phyloP scores from a whole-genome alignment of 164 flowering plant genomes.

The Kalanchoe fedtschenkoi region DNA sequence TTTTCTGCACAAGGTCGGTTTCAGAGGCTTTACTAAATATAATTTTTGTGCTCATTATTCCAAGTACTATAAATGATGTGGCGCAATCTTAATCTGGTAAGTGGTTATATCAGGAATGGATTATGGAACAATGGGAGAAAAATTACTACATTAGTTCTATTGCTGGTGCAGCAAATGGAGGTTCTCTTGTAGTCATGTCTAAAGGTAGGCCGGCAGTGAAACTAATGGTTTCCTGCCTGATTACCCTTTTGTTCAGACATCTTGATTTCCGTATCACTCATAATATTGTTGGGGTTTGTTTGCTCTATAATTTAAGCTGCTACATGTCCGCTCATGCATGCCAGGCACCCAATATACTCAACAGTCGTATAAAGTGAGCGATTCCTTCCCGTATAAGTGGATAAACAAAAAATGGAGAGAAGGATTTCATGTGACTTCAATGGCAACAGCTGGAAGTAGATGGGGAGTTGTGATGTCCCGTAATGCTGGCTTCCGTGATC shows the following conservation, averaged over 20 bases:
- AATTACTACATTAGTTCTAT: constrained; percentile 72
- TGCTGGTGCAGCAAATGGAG: constrained; percentile 77
- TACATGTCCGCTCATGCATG: not conserved
- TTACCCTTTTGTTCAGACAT: not conserved
- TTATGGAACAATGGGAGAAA: constrained; percentile 91
- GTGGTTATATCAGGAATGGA: constrained; percentile 55
- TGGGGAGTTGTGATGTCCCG: constrained; percentile 97
- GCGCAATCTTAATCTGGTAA: not conserved
- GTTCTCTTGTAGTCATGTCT: constrained; percentile 89
- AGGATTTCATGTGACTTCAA: constrained; percentile 83
- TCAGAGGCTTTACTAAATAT: not conserved
- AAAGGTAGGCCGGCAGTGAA: constrained; percentile 59
- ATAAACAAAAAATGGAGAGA: constrained; percentile 89
- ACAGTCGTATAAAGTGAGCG: constrained; percentile 90
- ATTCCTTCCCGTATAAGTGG: constrained; percentile 84
- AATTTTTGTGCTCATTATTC: not conserved
- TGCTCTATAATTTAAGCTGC: not conserved
- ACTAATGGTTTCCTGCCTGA: no score
- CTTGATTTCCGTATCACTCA: not conserved
- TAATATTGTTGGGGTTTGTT: not conserved
- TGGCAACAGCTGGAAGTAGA: constrained; percentile 87
- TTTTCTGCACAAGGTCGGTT: constrained; percentile 65
- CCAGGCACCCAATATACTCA: constrained; percentile 81
- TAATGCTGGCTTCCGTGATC: constrained; percentile 79
- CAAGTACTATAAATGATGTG: not conserved